Percentiles rank a stretch among this genome's conserved stretches.
phyloP scores from a whole-genome alignment of 2,329 filamentous ascomycete species.

The Sclerotinia trifoliorum region DNA sequence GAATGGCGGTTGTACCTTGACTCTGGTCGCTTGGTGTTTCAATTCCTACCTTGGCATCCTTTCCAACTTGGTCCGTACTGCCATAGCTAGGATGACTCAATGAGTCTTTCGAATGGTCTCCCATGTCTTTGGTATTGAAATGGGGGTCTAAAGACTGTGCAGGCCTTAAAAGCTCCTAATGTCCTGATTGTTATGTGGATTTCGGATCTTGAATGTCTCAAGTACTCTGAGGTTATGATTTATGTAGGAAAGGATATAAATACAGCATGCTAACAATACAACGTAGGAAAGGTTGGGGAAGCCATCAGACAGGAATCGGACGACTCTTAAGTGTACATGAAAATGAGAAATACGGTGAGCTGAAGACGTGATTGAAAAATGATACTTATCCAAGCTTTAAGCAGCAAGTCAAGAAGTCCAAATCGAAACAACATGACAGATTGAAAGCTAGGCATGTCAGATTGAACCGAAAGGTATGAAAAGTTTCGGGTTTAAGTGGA shows the following conservation, averaged over 20 bases:
- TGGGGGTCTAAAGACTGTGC: background rate
- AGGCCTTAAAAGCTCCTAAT: background rate
- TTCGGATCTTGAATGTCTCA: background rate
- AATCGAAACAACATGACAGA: background rate
- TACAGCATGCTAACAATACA: background rate
- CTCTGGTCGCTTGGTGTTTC: slow-evolving; percentile 5
- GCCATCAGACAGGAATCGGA: background rate
- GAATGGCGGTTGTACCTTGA: slow-evolving; percentile 11
- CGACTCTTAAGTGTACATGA: background rate
- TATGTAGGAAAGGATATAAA: background rate
- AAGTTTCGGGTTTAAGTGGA: slow-evolving; percentile 7
- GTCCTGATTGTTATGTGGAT: background rate
- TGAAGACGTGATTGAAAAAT: slow-evolving; percentile 7
- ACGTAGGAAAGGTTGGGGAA: background rate
- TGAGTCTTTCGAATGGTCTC: background rate
- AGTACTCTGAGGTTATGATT: background rate
- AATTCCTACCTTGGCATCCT: slow-evolving; percentile 1
- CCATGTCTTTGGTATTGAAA: background rate
- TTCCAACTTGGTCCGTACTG: background rate
- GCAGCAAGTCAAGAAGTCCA: background rate
- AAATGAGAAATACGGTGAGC: slow-evolving; percentile 1
- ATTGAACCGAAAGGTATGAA: background rate
- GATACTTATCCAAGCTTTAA: background rate
- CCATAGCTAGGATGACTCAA: slow-evolving; percentile 9
- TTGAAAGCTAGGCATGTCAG: background rate